Base-by-base conservation (phyloP, 73 alveolate species). In the Paraurostyla sp. region DNA sequence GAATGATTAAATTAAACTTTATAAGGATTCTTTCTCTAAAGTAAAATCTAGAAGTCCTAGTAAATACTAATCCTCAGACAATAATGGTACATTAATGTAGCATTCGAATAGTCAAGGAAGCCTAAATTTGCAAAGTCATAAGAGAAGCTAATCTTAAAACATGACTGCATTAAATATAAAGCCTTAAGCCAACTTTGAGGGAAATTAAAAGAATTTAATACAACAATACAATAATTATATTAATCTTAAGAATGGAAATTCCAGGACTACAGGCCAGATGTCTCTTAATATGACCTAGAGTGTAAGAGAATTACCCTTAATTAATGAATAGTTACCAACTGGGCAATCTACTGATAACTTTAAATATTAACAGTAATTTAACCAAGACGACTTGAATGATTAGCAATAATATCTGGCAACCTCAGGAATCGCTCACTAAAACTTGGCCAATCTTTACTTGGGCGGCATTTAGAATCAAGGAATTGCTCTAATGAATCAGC, bases 151-250 rank as follows among this genome's bases (percentile, higher is more conserved):
- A 73, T 73, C 86, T 45, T 33, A 73, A 23, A 73, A 73, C 27
- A 45, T 73, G 49, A 73, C 71, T 23, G 71, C 65, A 7, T 6
- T 73, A 11, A 73, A 73, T 73, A 73, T 48, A 11, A 73, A 73
- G 36, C 71, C 65, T 15, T 2, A 33, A 11, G 30, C 54, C 33
- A 71, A 13, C 6, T 27, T 16, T 3, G 51, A 62, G 9, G 46
- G 80, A 62, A 46, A 46, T 46, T 32, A 62, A 62, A 62, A 62
- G 80, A 73, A 73, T 73, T 25, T 73, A 2, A 2, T 73, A 25
- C 32, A 73, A 50, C 27, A 73, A 48, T 73, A 73, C 51, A 73
- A 73, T 48, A 73, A 73, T 56, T 73, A 73, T 36, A 73, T 73
- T 25, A 62, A 62, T 29, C 27, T 73, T 33, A 73, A 73, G 50